phyloP scores from a whole-genome alignment of 768 basidiomycete genomes.

The Zangia roseola region DNA sequence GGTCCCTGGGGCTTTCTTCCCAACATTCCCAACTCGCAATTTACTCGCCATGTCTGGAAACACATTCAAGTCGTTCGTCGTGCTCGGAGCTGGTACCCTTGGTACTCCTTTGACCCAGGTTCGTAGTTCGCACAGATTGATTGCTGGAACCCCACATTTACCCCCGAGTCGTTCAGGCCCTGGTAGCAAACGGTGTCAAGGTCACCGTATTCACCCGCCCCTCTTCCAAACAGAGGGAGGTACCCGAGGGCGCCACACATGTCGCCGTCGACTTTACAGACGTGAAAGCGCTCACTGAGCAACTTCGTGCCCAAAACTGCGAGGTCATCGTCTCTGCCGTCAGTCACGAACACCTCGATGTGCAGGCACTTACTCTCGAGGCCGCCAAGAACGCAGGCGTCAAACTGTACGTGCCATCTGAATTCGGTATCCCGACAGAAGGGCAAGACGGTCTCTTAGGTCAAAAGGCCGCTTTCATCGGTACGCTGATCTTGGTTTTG shows the following conservation, averaged over 20 bases:
- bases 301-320: constrained; percentile 17
- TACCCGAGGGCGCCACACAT: constrained; percentile 8
- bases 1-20: background rate
- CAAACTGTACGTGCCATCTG: constrained; percentile 32
- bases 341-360: constrained; percentile 13
- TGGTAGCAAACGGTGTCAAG: constrained; percentile 10
- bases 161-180: constrained; percentile 1
- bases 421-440: constrained; percentile 23
- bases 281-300: constrained; percentile 2
- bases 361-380: constrained; percentile 25
- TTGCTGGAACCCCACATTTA: background rate
- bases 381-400: constrained; percentile 30
- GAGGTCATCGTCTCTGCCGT: constrained; percentile 32
- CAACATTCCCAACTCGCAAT: background rate
- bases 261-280: constrained; percentile 15
- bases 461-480: constrained; percentile 18
- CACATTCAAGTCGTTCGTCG: constrained; percentile 17
- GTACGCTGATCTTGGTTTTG: background rate
- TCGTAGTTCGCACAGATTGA: background rate
- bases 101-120: constrained; percentile 14
- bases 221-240: constrained; percentile 5
- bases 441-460: constrained; percentile 19
- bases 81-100: constrained; percentile 20
- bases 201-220: constrained; percentile 15
- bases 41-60: constrained; percentile 4